Conservation (phyloP, 2,329 filamentous ascomycete genomes). For the Paraphaeosphaeria sporulosa region DNA sequence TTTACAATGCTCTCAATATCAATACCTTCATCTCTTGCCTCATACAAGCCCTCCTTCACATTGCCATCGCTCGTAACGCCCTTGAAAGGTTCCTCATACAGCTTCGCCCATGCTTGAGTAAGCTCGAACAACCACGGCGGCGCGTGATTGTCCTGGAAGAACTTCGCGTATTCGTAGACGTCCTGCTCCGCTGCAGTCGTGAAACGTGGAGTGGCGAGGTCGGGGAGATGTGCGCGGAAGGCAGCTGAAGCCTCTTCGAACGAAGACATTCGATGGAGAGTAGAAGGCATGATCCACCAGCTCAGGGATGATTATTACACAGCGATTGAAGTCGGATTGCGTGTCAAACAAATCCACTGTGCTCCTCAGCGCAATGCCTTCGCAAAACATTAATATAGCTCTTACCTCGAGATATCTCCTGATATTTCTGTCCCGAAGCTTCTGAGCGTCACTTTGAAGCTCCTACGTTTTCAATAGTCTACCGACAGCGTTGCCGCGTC, state of each 20-base stretch:
- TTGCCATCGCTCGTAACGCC: conserved; percentile 74
- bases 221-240: conserved; percentile 69
- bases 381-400: background rate
- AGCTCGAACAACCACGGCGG: conserved; percentile 69
- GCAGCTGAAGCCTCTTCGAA: conserved; percentile 27
- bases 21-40: conserved; percentile 69
- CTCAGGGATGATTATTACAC: background rate
- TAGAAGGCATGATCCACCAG: background rate
- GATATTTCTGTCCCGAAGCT: background rate
- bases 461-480: background rate
- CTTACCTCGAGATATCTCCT: conserved; percentile 2
- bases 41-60: conserved; percentile 63
- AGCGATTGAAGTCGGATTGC: background rate
- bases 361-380: background rate
- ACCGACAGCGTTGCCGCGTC: background rate
- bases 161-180: conserved; percentile 67
- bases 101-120: conserved; percentile 47
- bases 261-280: background rate
- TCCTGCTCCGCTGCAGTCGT: conserved; percentile 68
- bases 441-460: background rate
- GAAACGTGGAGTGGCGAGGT: conserved; percentile 68
- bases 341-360: background rate
- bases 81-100: conserved; percentile 69
- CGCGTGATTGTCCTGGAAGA: conserved; percentile 63
- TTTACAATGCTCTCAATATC: conserved; percentile 65